Conservation (phyloP, 2,329 filamentous ascomycete species). For the Whalleya microplaca region DNA sequence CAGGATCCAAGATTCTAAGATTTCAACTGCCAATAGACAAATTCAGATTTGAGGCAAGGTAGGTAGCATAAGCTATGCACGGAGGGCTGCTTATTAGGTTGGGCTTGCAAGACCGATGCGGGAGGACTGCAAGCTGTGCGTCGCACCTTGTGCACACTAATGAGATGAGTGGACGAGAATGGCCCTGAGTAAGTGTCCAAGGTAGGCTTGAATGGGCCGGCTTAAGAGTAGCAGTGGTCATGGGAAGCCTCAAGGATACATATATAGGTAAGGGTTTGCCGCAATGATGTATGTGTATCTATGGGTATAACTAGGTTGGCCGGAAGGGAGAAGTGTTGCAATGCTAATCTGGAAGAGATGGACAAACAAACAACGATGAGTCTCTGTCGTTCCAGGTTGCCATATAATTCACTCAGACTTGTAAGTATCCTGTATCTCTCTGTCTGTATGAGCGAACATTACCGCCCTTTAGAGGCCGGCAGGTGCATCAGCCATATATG, state of each 20-base stretch:
- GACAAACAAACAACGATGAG: too few species aligned
- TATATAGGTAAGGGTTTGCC: too few species aligned
- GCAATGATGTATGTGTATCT: not conserved
- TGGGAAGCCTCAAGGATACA: not conserved
- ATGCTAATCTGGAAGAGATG: too few species aligned
- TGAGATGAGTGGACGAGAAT: slow-evolving; percentile 25
- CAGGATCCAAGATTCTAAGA: slow-evolving; percentile 16
- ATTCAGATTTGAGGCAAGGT: slow-evolving; percentile 22
- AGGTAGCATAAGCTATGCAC: slow-evolving; percentile 25
- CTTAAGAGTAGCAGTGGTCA: slow-evolving; percentile 1
- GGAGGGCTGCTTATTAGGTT: slow-evolving; percentile 27
- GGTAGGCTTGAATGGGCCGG: slow-evolving; percentile 7
- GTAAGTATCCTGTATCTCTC: too few species aligned
- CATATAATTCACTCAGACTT: too few species aligned
- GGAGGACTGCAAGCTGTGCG: slow-evolving; percentile 29
- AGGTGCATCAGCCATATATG: not conserved
- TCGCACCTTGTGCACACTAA: slow-evolving; percentile 30
- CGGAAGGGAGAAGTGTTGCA: too few species aligned
- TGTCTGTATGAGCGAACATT: too few species aligned
- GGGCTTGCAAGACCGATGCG: slow-evolving; percentile 35
- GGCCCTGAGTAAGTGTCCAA: not conserved
- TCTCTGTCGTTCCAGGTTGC: too few species aligned
- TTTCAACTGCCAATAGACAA: slow-evolving; percentile 21
- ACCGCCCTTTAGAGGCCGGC: too few species aligned
- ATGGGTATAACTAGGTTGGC: too few species aligned